Evolutionary conservation across 2,329 filamentous ascomycete genomes (phyloP).

Genomic region (Dothistroma pini): DNA sequence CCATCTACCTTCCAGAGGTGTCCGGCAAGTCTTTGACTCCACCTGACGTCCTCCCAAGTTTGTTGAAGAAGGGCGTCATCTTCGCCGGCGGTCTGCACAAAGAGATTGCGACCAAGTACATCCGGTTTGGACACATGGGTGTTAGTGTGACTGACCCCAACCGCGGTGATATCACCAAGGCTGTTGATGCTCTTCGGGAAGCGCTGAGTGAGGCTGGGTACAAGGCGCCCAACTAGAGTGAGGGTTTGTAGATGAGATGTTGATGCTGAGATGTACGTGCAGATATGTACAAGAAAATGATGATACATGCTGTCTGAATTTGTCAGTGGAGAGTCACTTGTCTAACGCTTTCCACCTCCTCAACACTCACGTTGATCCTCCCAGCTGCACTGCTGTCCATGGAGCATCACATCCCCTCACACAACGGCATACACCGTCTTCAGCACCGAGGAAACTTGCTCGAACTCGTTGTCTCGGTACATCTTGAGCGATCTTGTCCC

Average conservation of each 20-base stretch:
- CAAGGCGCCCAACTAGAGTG: conserved; percentile 33
- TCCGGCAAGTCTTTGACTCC: conserved; percentile 58
- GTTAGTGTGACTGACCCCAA: conserved; percentile 81
- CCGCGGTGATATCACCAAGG: conserved; percentile 78
- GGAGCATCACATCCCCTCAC: no score
- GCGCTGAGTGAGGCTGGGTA: conserved; percentile 71
- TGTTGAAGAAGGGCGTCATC: conserved; percentile 82
- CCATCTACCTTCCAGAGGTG: conserved; percentile 82
- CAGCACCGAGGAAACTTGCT: no score
- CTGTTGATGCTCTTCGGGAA: conserved; percentile 71
- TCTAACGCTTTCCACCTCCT: no score
- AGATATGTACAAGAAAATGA: background rate
- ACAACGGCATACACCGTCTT: no score
- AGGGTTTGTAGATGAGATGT: background rate
- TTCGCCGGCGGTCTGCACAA: conserved; percentile 96
- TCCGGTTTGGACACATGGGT: conserved; percentile 97
- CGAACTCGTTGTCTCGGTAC: no score
- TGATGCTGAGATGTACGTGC: background rate
- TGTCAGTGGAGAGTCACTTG: no score
- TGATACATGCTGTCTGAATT: background rate
- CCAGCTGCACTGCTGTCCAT: no score
- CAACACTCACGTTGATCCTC: no score
- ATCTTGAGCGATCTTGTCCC: no score
- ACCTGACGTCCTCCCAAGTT: conserved; percentile 76
- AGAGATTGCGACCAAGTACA: conserved; percentile 89